Conservation (phyloP, 306 rosid species). For the Clitoria ternatea region DNA sequence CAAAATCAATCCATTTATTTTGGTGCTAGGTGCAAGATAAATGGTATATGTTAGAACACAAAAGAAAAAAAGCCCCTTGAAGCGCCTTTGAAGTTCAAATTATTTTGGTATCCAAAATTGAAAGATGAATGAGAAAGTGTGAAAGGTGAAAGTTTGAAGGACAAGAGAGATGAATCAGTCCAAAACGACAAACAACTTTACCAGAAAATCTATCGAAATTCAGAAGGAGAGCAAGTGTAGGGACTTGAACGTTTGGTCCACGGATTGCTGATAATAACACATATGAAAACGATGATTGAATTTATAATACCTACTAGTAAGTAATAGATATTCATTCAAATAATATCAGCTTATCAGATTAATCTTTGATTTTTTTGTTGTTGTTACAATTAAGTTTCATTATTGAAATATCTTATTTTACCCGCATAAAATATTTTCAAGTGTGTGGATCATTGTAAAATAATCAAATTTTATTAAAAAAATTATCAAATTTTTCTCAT, state of each 20-base stretch:
- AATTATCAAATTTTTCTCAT: too few relatives aligned
- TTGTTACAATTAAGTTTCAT: too few relatives aligned
- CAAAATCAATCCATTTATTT: not conserved
- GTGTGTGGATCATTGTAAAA: too few relatives aligned
- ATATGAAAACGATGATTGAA: too few relatives aligned
- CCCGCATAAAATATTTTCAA: too few relatives aligned
- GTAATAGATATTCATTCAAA: too few relatives aligned
- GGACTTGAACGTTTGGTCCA: constrained; percentile 18
- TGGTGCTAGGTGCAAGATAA: not conserved
- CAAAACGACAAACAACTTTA: constrained; percentile 54
- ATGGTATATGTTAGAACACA: not conserved
- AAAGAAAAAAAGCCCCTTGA: not conserved
- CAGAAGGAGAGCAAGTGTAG: constrained; percentile 3
- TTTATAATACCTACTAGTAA: too few relatives aligned
- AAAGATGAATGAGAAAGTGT: not conserved
- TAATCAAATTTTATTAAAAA: too few relatives aligned
- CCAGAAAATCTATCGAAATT: constrained; percentile 22
- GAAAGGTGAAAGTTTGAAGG: not conserved
- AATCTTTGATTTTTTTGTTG: too few relatives aligned
- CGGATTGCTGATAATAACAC: not conserved
- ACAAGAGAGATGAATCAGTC: constrained; percentile 14
- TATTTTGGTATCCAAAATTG: not conserved
- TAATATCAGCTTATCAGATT: too few relatives aligned
- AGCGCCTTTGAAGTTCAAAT: constrained; percentile 20
- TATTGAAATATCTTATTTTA: too few relatives aligned